Evolutionary conservation across 768 basidiomycete genomes (phyloP).

Genomic region (Agaricus sinodeliciosus): DNA sequence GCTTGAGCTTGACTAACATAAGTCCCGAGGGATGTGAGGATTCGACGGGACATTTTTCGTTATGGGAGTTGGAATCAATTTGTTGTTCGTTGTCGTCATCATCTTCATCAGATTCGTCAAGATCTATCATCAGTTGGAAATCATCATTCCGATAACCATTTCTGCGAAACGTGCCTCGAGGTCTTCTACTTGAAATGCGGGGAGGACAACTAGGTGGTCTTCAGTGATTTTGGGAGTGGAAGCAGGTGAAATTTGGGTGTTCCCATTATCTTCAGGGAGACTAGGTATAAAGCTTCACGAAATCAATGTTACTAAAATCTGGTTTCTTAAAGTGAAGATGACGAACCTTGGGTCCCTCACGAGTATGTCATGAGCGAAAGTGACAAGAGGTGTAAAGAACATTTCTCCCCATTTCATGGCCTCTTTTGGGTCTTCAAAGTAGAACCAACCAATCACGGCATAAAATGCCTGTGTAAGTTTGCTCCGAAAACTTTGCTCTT

Average conservation of each 20-base stretch:
- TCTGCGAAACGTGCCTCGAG: slow-evolving; percentile 3
- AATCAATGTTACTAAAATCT: neutral
- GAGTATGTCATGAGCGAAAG: slow-evolving; percentile 13
- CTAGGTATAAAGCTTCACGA: slow-evolving; percentile 4
- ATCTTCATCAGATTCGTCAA: neutral
- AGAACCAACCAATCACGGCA: slow-evolving; percentile 21
- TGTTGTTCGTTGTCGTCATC: neutral
- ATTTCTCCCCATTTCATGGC: slow-evolving; percentile 16
- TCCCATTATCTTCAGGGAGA: slow-evolving; percentile 5
- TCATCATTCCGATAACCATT: neutral
- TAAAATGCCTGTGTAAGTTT: slow-evolving; percentile 13
- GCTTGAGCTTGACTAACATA: neutral
- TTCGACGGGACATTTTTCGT: neutral
- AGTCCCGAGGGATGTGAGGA: neutral
- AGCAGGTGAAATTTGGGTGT: slow-evolving; percentile 10
- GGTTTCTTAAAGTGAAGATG: too few relatives aligned
- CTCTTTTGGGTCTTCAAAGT: slow-evolving; percentile 12
- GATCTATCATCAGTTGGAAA: neutral
- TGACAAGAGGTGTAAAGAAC: slow-evolving; percentile 17
- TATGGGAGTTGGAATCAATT: neutral
- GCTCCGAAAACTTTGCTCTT: neutral
- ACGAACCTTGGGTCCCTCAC: slow-evolving; percentile 9
- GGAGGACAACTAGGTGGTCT: neutral
- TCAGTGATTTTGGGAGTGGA: neutral
- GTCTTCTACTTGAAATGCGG: neutral